Evolutionary conservation across 1,284 basidiomycete genomes (phyloP).

Genomic region (Cutaneotrichosporon sp.): DNA sequence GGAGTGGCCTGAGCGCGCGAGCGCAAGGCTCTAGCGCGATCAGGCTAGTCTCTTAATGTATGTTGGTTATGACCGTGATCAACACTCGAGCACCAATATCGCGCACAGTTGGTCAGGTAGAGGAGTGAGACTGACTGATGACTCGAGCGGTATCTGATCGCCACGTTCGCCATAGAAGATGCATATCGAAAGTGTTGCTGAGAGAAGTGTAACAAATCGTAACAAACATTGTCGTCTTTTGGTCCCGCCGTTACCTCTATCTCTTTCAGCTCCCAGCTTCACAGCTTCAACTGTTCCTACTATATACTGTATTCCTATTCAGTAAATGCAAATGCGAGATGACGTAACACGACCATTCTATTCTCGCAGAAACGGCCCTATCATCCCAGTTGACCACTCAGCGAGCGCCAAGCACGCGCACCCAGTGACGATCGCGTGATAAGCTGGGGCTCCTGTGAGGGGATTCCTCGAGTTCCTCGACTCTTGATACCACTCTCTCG

Average conservation of each 20-base stretch:
- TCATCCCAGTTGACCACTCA: neutral
- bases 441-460: neutral
- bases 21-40: neutral
- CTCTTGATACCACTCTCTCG: neutral
- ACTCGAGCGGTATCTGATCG: neutral
- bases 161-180: neutral
- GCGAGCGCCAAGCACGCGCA: neutral
- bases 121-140: neutral
- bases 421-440: neutral
- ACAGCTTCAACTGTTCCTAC: too few relatives aligned
- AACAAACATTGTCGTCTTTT: too few relatives aligned
- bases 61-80: too few relatives aligned
- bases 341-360: neutral
- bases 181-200: neutral
- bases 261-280: too few relatives aligned
- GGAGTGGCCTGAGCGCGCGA: neutral
- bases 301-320: too few relatives aligned
- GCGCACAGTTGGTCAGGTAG: too few relatives aligned
- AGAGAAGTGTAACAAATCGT: too few relatives aligned
- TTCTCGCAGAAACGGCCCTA: too few relatives aligned
- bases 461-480: neutral
- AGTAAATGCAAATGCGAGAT: neutral
- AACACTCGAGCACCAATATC: too few relatives aligned
- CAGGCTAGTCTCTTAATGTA: neutral
- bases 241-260: too few relatives aligned